Base-by-base conservation (phyloP, 2,329 filamentous ascomycete genomes). In the Thielaviopsis euricoi region DNA sequence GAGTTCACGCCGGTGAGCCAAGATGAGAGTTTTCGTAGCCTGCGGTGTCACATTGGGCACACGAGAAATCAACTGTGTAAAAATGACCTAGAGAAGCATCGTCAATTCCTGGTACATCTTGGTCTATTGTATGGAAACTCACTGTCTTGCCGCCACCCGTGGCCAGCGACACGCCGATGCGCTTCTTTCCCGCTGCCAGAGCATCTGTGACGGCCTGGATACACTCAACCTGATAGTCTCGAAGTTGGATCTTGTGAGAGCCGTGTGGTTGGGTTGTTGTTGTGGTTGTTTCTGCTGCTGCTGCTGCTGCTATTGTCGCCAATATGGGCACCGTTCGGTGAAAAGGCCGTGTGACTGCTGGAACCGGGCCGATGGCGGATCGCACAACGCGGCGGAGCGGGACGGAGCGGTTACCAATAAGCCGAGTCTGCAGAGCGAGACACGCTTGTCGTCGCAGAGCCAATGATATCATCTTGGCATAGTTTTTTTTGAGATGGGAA, bases 71-170 rank as follows among this genome's bases (percentile, higher is more conserved):
- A 98, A 78, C 67, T 95, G 89, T 13, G 91, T 97, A 72, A 98
- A 98, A 64, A 98, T 90, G 67, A 98, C 84, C 86, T 89, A 63
- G 17, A 22, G 43, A 7, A 23, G 22, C 29, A 12, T 40, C 7
- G 37, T 43, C 7, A 43, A 15, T 33, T 10, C 29, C 29, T 4
- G 25, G 25, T 26, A 26, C 9, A 4, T 26, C 9, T 26, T 26
- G 25, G 25, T 9, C 25, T 4, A 10, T 10, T 10, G 29, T 33
- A 2, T 33, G 29, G 12, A 33, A 33, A 64, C 76, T 61, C 70
- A 87, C 88, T 7, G 89, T 96, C 69, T 96, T 96, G 6, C 89
- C 89, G 62, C 86, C 83, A 1, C 90, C 89, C 3, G 90, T 96
- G 2, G 89, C 90, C 40, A 96, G 70, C 0, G 90, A 95, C 5